These are phyloP conservation scores for Hypoxylon rubiginosum DNA, from an alignment of 2,329 filamentous ascomycete species.

Conservation along the genomic window DNA sequence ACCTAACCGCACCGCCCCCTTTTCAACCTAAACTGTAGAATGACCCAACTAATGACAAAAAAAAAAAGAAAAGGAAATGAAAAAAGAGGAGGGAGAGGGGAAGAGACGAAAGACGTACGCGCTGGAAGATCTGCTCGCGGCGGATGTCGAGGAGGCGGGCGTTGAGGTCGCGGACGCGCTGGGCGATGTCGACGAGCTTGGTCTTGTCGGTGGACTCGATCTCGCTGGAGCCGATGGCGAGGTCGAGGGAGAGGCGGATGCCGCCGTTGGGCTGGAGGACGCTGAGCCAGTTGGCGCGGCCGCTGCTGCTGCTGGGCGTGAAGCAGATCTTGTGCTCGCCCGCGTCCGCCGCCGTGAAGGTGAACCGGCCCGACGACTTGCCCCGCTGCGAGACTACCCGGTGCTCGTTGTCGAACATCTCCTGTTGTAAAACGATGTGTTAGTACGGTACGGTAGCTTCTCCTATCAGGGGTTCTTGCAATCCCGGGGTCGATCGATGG, in stretches of 20 bases:
- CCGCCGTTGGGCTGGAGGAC: constrained; percentile 75
- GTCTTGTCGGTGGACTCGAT: constrained; percentile 95
- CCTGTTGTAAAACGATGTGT: constrained; percentile 61
- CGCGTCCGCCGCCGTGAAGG: constrained; percentile 93
- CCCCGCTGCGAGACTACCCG: constrained; percentile 92
- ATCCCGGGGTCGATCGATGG: neutral
- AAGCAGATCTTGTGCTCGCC: constrained; percentile 98
- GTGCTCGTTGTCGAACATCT: constrained; percentile 98
- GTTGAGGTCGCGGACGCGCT: constrained; percentile 91
- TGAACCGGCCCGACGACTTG: constrained; percentile 83
- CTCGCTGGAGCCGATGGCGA: constrained; percentile 92
- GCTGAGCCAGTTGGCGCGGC: constrained; percentile 79
- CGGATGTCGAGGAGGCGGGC: constrained; percentile 87
- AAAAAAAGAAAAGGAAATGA: constrained; percentile 2
- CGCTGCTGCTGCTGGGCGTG: constrained; percentile 81
- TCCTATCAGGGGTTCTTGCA: neutral
- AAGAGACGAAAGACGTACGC: constrained; percentile 67
- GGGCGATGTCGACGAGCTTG: constrained; percentile 90
- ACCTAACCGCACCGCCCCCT: neutral
- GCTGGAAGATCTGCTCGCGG: constrained; percentile 95
- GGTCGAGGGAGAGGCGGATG: constrained; percentile 86
- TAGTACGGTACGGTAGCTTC: neutral
- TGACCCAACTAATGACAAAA: neutral
- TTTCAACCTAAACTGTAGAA: neutral
- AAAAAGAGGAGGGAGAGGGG: constrained; percentile 1